Conservation (phyloP, 306 rosid genomes). For the Prunus dulcis region DNA sequence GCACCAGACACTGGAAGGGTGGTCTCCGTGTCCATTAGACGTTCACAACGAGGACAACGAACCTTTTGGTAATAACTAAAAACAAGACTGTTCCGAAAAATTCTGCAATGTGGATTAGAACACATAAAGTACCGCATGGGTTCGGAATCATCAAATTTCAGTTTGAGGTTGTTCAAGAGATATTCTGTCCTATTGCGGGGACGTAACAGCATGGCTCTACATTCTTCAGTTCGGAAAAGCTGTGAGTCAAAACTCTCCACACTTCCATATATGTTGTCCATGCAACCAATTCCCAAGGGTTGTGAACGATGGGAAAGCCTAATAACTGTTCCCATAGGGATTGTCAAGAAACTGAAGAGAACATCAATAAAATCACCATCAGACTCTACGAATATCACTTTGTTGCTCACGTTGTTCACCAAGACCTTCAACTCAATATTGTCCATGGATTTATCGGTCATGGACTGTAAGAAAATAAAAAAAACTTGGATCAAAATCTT, state of each 20-base stretch:
- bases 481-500: no score
- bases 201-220: neutral
- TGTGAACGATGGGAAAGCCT: neutral
- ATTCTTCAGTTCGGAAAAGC: neutral
- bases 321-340: neutral
- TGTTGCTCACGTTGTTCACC: slow-evolving; percentile 1
- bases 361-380: slow-evolving; percentile 4
- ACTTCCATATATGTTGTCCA: slow-evolving; percentile 8
- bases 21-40: neutral
- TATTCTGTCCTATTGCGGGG: slow-evolving; percentile 1
- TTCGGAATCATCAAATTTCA: neutral
- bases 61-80: neutral
- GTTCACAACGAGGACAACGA: neutral
- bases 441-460: no score
- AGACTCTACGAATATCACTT: neutral
- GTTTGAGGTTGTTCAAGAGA: neutral
- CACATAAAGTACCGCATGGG: neutral
- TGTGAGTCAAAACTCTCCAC: neutral
- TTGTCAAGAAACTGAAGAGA: slow-evolving; percentile 20
- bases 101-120: no score
- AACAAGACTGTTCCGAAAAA: no score
- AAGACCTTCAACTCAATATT: neutral
- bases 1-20: neutral
- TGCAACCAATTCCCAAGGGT: neutral
- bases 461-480: no score